These are phyloP conservation scores for Alternaria incomplexa DNA, from an alignment of 2,329 filamentous ascomycete species.

Conservation along the genomic window DNA sequence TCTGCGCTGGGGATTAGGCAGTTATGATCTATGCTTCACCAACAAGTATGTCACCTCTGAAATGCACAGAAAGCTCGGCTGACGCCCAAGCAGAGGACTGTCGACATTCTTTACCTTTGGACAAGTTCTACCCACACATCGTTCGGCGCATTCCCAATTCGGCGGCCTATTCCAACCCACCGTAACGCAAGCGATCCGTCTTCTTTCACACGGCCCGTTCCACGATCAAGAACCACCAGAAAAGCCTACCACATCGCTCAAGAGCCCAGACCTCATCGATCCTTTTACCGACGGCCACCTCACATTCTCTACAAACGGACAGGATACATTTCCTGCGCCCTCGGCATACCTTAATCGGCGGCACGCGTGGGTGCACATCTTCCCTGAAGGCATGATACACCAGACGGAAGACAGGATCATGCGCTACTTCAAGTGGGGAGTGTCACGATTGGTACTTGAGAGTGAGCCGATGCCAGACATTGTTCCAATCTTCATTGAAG, in stretches of 20 bases:
- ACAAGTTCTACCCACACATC: constrained; percentile 89
- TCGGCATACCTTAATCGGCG: constrained; percentile 73
- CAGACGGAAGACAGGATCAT: constrained; percentile 80
- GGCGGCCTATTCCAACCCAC: constrained; percentile 92
- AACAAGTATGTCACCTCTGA: constrained; percentile 67
- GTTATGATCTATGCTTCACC: constrained; percentile 94
- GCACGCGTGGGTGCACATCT: constrained; percentile 90
- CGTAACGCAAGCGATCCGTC: constrained; percentile 81
- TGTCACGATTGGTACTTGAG: constrained; percentile 90
- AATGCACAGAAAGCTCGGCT: constrained; percentile 10
- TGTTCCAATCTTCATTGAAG: constrained; percentile 93
- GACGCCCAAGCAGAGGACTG: constrained; percentile 59
- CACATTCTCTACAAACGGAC: constrained; percentile 70
- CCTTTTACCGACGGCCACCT: constrained; percentile 61
- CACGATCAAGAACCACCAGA: constrained; percentile 31
- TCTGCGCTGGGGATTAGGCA: constrained; percentile 86
- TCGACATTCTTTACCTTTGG: constrained; percentile 86
- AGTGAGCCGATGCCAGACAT: constrained; percentile 85
- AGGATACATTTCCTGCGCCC: constrained; percentile 72
- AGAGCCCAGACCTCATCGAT: constrained; percentile 52
- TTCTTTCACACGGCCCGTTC: constrained; percentile 71
- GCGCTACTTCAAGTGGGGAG: constrained; percentile 98
- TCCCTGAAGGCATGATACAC: constrained; percentile 93
- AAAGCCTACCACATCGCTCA: constrained; percentile 30
- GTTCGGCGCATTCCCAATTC: constrained; percentile 74